Evolutionary conservation across 2,329 filamentous ascomycete genomes (phyloP).

Genomic region (Hypoxylon sp.): DNA sequence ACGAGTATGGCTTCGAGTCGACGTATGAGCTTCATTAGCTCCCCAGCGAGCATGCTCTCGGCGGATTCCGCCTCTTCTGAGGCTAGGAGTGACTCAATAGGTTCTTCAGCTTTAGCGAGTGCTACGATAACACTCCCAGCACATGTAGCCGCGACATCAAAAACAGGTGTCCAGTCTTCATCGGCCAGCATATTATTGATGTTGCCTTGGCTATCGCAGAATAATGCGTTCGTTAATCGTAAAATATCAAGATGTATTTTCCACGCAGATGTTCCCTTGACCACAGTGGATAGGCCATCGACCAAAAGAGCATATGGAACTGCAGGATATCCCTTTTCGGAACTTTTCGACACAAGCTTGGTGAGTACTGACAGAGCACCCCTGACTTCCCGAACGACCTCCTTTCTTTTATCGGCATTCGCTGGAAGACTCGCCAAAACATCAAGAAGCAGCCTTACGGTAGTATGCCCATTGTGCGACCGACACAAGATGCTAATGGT

Average conservation of each 20-base stretch:
- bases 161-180: conserved; percentile 75
- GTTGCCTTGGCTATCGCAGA: conserved; percentile 65
- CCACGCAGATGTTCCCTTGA: conserved; percentile 61
- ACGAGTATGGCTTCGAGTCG: conserved; percentile 66
- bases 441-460: conserved; percentile 75
- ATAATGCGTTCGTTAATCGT: conserved; percentile 69
- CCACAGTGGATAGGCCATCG: conserved; percentile 68
- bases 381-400: conserved; percentile 70
- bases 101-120: conserved; percentile 44
- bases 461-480: conserved; percentile 80
- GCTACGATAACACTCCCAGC: conserved; percentile 55
- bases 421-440: conserved; percentile 67
- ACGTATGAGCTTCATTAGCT: conserved; percentile 62
- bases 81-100: conserved; percentile 43
- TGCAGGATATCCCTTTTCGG: conserved; percentile 71
- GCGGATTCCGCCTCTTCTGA: conserved; percentile 55
- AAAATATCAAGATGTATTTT: conserved; percentile 65
- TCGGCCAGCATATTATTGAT: conserved; percentile 72
- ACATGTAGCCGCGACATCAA: conserved; percentile 72
- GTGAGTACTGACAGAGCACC: conserved; percentile 74
- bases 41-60: conserved; percentile 59
- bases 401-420: conserved; percentile 64
- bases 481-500: conserved; percentile 78
- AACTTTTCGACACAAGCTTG: conserved; percentile 72
- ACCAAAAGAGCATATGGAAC: conserved; percentile 72